phyloP scores from a whole-genome alignment of 805 yeast species.

The Hyphopichia homilentoma region DNA sequence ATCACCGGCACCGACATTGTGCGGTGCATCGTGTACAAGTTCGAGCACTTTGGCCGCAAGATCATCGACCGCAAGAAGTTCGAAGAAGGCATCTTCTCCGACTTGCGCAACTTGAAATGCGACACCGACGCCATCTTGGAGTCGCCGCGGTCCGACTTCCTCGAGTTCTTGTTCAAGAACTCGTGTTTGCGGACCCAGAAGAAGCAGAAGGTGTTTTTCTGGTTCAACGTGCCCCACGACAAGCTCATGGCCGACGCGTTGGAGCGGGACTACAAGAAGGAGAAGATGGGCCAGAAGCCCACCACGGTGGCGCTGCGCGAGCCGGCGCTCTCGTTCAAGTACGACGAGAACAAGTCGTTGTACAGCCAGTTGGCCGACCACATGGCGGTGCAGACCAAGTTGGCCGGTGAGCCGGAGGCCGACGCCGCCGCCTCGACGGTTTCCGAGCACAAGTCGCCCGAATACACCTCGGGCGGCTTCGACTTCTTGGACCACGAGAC shows the following conservation, averaged over 20 bases:
- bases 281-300: conserved; percentile 53
- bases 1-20: conserved; percentile 96
- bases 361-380: conserved; percentile 53
- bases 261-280: conserved; percentile 87
- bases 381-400: conserved; percentile 25
- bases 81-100: conserved; percentile 95
- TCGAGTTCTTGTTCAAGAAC: conserved; percentile 80
- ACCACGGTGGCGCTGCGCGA: conserved; percentile 72
- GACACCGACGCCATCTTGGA: conserved; percentile 87
- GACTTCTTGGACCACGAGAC: conserved; percentile 16
- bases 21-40: conserved; percentile 81
- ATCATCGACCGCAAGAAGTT: conserved; percentile 86
- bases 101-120: conserved; percentile 78
- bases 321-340: conserved; percentile 76
- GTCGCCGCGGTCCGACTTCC: conserved; percentile 78
- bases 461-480: conserved; percentile 11
- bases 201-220: conserved; percentile 93
- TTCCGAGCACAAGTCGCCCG: conserved; percentile 9
- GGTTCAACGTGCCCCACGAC: conserved; percentile 96
- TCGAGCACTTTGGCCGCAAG: conserved; percentile 84
- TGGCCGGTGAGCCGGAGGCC: conserved; percentile 7
- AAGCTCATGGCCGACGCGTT: conserved; percentile 88
- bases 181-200: conserved; percentile 90
- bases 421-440: conserved; percentile 2
- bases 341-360: conserved; percentile 49